phyloP scores from a whole-genome alignment of 495 filamentous ascomycete genomes.

The Astrothelium macrocarpum region DNA sequence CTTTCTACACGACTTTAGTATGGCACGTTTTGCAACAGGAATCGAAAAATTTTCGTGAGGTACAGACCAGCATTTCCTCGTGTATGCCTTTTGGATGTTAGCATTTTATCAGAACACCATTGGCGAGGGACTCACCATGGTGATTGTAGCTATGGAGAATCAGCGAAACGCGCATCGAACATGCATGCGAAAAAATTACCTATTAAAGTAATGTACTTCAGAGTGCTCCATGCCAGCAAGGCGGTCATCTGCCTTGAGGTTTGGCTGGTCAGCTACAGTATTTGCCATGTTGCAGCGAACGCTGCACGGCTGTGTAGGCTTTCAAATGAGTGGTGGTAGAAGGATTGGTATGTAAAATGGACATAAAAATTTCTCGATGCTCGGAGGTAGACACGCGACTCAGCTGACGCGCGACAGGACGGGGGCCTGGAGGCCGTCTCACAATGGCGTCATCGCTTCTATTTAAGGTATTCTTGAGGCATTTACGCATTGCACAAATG shows the following conservation, averaged over 20 bases:
- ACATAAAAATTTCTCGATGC: not conserved
- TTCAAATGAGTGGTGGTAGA: not conserved
- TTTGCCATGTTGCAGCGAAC: conserved; percentile 17
- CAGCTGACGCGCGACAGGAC: not conserved
- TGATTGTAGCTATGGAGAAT: conserved; percentile 72
- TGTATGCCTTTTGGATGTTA: conserved; percentile 61
- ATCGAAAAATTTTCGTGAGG: conserved; percentile 1
- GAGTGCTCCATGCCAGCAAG: conserved; percentile 47
- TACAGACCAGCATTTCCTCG: conserved; percentile 93
- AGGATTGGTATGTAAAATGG: not conserved
- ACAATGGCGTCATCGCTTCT: not conserved
- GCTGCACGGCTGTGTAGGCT: not conserved
- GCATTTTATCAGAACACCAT: conserved; percentile 20
- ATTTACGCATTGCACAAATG: too few species aligned
- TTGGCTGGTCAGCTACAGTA: conserved; percentile 17
- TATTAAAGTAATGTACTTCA: conserved; percentile 96
- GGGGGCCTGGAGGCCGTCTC: not conserved
- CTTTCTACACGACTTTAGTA: conserved; percentile 54
- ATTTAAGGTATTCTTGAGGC: not conserved
- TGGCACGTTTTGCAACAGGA: not conserved
- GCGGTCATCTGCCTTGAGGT: conserved; percentile 20
- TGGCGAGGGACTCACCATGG: conserved; percentile 56
- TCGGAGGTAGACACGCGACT: not conserved
- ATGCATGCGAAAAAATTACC: conserved; percentile 38
- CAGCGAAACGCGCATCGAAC: conserved; percentile 15